Evolutionary conservation across 1,284 basidiomycete species (phyloP).

Genomic region (Inonotus hispidus): DNA sequence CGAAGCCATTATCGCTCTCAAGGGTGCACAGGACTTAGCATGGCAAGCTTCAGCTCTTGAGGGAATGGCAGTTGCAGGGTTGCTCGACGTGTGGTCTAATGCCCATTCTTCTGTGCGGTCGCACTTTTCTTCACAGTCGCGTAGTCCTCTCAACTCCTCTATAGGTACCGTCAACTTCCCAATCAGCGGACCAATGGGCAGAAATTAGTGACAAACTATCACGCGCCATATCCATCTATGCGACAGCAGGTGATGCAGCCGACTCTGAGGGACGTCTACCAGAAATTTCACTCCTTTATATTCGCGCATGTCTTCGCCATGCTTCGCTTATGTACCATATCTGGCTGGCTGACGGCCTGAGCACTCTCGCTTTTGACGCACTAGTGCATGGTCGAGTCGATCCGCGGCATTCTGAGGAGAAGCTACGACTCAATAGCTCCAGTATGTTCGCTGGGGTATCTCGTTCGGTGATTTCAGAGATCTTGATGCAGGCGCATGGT

Average conservation of each 20-base stretch:
- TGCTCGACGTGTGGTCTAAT: slow-evolving; percentile 81
- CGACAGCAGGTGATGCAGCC: slow-evolving; percentile 42
- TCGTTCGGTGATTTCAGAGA: slow-evolving; percentile 58
- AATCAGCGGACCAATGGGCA: slow-evolving; percentile 58
- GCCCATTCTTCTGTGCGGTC: slow-evolving; percentile 62
- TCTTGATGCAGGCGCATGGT: slow-evolving; percentile 68
- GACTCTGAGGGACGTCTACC: slow-evolving; percentile 56
- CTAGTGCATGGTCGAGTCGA: slow-evolving; percentile 47
- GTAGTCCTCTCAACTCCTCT: slow-evolving; percentile 24
- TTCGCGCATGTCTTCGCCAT: slow-evolving; percentile 61
- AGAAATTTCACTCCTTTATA: slow-evolving; percentile 62
- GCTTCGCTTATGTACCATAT: slow-evolving; percentile 65
- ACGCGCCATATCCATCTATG: slow-evolving; percentile 61
- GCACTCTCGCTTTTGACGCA: slow-evolving; percentile 69
- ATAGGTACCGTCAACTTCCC: slow-evolving; percentile 35
- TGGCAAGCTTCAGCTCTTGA: slow-evolving; percentile 89
- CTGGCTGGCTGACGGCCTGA: slow-evolving; percentile 87
- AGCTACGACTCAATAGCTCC: not conserved
- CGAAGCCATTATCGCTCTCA: slow-evolving; percentile 73
- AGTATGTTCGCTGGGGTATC: slow-evolving; percentile 55
- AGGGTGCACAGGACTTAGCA: slow-evolving; percentile 64
- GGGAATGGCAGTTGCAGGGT: slow-evolving; percentile 68
- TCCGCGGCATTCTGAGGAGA: not conserved
- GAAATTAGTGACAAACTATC: slow-evolving; percentile 64
- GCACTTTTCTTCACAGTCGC: slow-evolving; percentile 5